These are phyloP conservation scores for Prunella vulgaris DNA, from an alignment of 257 asterid genomes.

Conservation along the genomic window DNA sequence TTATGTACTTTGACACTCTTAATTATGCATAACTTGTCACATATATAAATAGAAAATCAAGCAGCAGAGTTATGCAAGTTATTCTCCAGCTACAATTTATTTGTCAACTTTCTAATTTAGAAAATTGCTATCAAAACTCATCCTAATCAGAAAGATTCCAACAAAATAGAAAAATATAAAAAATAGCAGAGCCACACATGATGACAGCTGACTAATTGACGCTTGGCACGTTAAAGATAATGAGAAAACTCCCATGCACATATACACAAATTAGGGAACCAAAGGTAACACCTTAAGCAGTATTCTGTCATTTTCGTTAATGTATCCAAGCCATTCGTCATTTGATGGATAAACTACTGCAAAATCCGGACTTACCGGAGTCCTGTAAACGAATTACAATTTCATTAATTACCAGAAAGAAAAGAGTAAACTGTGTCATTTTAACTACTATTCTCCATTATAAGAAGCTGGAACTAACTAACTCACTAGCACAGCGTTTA, in stretches of 20 bases:
- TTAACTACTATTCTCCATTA: not conserved
- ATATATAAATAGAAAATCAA: not conserved
- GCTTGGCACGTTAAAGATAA: not conserved
- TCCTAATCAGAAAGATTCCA: not conserved
- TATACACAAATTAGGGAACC: slow-evolving; percentile 1
- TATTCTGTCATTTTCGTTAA: slow-evolving; percentile 76
- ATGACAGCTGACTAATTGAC: not conserved
- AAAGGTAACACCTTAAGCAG: slow-evolving; percentile 66
- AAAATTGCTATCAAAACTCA: not conserved
- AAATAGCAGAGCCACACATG: not conserved
- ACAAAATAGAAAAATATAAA: not conserved
- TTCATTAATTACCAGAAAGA: slow-evolving; percentile 7
- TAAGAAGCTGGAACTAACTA: not conserved
- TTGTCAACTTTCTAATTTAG: not conserved
- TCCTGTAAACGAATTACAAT: slow-evolving; percentile 47
- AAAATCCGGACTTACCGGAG: slow-evolving; percentile 50
- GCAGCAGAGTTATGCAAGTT: not conserved
- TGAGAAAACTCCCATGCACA: slow-evolving; percentile 2
- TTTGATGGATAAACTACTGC: slow-evolving; percentile 70
- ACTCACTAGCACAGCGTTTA: not conserved
- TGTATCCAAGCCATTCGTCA: slow-evolving; percentile 84
- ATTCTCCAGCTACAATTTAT: not conserved
- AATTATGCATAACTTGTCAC: not conserved
- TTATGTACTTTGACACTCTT: not conserved
- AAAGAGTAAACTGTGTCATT: not conserved